Base-by-base conservation (phyloP, 2,329 filamentous ascomycete species). In the Colletotrichum sp. region DNA sequence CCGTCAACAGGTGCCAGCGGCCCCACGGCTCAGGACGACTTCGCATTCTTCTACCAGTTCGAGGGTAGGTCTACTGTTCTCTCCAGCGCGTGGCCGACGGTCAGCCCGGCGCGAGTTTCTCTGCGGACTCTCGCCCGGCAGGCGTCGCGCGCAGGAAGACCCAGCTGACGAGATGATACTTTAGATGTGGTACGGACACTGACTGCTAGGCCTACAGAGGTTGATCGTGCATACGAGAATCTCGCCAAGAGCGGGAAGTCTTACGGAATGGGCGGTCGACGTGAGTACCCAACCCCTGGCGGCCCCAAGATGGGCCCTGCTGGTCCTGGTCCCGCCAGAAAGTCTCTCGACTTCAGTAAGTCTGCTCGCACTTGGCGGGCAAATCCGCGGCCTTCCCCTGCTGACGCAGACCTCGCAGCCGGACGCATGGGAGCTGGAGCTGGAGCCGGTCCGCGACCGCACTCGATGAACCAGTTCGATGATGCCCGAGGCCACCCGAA, bases 161-260 rank as follows among this genome's bases (percentile, higher is more conserved):
- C 43, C 52, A 21, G 66, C 74, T 76, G 64, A 78, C 71, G 30
- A 75, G 34, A 30, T 68, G 58, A 68, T 61, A 34, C 21, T 55
- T 4, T 73, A 77, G 75, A 77, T 43, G 76, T 77, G 56, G 75
- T 74, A 56, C 75, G 76, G 72, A 77, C 75, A 73, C 76, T 77
- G 69, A 77, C 76, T 75, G 76, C 75, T 63, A 77, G 76, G 77
- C 70, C 78, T 79, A 66, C 82, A 98, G 97, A 99, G 91, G 96
- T 99, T 81, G 97, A 98, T 79, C 94, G 96, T 83, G 96, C 96
- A 79, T 93, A 96, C 82, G 97, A 98, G 82, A 98, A 98, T 85
- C 91, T 99, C 76, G 91, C 96, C 82, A 98, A 98, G 90, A 98
- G 96, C 84, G 96, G 96, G 82, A 98, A 98, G 89, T 93, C 96